Conservation (phyloP, 2,329 filamentous ascomycete genomes). For the Tricladium varicosporioides region DNA sequence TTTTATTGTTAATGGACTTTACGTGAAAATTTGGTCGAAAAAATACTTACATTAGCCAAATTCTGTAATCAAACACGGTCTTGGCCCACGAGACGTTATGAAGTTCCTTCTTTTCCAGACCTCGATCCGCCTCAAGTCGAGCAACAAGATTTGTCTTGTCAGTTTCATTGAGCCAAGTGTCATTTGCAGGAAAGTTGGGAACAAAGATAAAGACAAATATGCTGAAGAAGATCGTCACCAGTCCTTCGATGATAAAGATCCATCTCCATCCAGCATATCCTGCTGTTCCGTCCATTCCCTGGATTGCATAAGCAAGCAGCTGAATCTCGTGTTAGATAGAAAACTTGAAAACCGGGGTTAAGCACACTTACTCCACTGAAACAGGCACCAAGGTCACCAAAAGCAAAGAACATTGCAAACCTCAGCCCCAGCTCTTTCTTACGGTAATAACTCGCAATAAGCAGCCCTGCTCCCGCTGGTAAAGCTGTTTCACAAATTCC, state of each 20-base stretch:
- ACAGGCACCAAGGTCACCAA: constrained; percentile 34
- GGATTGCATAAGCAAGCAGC: constrained; percentile 47
- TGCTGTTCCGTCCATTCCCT: constrained; percentile 43
- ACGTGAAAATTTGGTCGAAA: background rate
- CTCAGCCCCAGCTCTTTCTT: constrained; percentile 57
- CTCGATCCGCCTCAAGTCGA: constrained; percentile 16
- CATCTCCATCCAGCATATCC: constrained; percentile 50
- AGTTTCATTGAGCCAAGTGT: background rate
- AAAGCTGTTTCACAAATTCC: constrained; percentile 19
- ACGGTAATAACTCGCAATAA: constrained; percentile 55
- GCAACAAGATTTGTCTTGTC: constrained; percentile 7
- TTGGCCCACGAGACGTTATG: constrained; percentile 10
- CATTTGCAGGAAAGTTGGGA: constrained; percentile 1
- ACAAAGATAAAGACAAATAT: constrained; percentile 11
- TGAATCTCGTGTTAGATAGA: background rate
- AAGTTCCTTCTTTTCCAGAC: constrained; percentile 6
- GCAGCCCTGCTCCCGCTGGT: constrained; percentile 38
- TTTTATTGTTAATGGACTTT: background rate
- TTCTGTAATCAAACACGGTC: constrained; percentile 24
- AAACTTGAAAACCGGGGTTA: too few species aligned
- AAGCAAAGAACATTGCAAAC: constrained; percentile 43
- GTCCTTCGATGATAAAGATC: constrained; percentile 45
- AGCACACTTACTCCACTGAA: too few species aligned
- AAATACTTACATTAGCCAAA: constrained; percentile 24
- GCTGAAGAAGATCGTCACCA: constrained; percentile 39